Conservation (phyloP, 148 eudicot species). For the Vaccinium macrocarpon region DNA sequence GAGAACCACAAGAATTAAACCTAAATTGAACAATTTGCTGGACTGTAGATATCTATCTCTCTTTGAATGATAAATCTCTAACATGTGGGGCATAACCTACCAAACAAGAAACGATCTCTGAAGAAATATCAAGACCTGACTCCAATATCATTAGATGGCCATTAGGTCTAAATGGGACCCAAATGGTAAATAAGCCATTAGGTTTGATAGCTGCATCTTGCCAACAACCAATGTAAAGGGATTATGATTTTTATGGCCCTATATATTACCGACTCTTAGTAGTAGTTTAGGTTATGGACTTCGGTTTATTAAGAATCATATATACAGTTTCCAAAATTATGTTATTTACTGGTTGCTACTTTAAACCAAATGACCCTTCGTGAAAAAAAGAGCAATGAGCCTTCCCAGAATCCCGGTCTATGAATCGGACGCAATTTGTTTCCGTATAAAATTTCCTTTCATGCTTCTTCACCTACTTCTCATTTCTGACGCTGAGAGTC, state of each 20-base stretch:
- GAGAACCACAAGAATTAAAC: conserved; percentile 5
- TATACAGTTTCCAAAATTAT: neutral
- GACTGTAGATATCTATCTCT: neutral
- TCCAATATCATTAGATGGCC: neutral
- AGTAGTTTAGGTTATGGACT: neutral
- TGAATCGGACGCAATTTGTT: neutral
- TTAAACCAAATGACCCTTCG: neutral
- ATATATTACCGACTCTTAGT: neutral
- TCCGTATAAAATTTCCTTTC: neutral
- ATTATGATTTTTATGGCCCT: neutral
- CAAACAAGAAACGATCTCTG: neutral
- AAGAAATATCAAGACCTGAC: conserved; percentile 2
- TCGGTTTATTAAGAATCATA: neutral
- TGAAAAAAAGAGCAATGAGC: neutral
- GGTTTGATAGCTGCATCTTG: neutral
- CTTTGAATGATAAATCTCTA: conserved; percentile 3
- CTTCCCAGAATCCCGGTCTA: neutral
- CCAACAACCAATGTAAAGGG: neutral
- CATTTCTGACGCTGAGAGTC: neutral
- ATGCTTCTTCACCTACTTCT: neutral
- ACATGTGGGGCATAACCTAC: conserved; percentile 3
- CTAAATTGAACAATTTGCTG: neutral
- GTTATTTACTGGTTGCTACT: neutral
- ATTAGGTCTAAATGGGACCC: neutral
- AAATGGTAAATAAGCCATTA: neutral